phyloP scores from a whole-genome alignment of 164 flowering plant species.

The Annona cherimola region DNA sequence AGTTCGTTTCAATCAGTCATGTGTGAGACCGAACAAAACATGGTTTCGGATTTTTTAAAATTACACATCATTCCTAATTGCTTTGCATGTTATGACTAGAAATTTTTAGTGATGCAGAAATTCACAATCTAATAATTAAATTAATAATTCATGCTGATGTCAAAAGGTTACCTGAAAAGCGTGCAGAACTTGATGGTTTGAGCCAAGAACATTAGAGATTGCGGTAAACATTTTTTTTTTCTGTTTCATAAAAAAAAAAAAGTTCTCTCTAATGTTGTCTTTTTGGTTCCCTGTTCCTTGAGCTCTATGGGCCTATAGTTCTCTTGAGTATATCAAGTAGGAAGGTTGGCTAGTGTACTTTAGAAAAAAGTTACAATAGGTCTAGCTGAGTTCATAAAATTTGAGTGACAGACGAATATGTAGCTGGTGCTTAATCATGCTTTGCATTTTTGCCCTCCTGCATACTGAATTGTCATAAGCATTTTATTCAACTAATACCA shows the following conservation, averaged over 20 bases:
- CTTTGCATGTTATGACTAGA: too few relatives aligned
- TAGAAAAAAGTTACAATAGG: neutral
- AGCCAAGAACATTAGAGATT: slow-evolving; percentile 59
- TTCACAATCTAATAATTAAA: too few relatives aligned
- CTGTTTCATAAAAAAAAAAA: neutral
- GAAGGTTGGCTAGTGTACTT: too few relatives aligned
- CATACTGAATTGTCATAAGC: neutral
- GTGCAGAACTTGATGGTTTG: slow-evolving; percentile 55
- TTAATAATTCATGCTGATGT: too few relatives aligned
- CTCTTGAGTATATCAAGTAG: neutral
- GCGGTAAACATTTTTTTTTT: slow-evolving; percentile 49
- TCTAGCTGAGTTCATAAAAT: neutral
- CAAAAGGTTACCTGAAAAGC: too few relatives aligned
- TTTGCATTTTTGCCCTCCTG: neutral
- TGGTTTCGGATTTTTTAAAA: too few relatives aligned
- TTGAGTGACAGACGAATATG: neutral
- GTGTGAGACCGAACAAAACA: too few relatives aligned
- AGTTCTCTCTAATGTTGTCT: neutral
- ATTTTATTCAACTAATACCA: neutral
- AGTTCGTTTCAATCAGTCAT: too few relatives aligned
- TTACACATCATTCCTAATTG: too few relatives aligned
- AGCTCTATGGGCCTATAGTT: neutral
- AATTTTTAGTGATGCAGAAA: too few relatives aligned
- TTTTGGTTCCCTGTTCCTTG: neutral
- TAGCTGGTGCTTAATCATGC: neutral